These are phyloP conservation scores for Malassezia dermatis DNA, from an alignment of 1,284 basidiomycete genomes.

Conservation along the genomic window DNA sequence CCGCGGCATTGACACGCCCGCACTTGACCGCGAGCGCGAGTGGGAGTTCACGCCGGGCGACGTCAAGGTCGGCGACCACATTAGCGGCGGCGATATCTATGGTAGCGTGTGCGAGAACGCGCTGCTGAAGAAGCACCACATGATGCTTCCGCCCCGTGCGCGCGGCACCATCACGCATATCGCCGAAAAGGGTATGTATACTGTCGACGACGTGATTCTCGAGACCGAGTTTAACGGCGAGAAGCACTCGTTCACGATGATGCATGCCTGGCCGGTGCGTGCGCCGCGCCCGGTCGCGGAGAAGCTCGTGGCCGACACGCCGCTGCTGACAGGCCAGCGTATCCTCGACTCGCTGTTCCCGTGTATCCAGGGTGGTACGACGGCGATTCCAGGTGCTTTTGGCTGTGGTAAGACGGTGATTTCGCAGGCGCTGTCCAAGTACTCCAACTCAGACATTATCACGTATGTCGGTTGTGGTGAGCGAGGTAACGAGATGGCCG, in stretches of 20 bases:
- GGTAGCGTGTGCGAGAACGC: constrained; percentile 95
- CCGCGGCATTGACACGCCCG: constrained; percentile 85
- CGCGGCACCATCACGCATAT: constrained; percentile 89
- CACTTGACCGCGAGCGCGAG: constrained; percentile 72
- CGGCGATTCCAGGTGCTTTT: constrained; percentile 97
- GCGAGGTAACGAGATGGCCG: constrained; percentile 74
- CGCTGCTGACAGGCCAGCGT: constrained; percentile 89
- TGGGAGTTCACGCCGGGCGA: constrained; percentile 92
- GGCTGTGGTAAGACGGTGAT: constrained; percentile 59
- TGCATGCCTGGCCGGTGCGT: constrained; percentile 98
- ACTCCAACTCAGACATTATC: constrained; percentile 98
- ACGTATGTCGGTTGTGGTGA: constrained; percentile 89
- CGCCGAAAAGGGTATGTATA: constrained; percentile 87
- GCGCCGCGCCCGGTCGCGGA: constrained; percentile 88
- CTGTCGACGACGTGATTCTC: constrained; percentile 81
- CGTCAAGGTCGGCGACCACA: constrained; percentile 72
- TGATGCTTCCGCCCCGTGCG: constrained; percentile 86
- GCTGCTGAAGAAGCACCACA: constrained; percentile 87
- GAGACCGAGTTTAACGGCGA: constrained; percentile 98
- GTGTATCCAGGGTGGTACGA: constrained; percentile 97
- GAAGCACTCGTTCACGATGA: constrained; percentile 83
- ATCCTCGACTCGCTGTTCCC: constrained; percentile 96
- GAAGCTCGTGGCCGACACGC: constrained; percentile 85
- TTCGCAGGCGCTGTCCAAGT: constrained; percentile 76
- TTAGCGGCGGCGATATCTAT: constrained; percentile 92